Base-by-base conservation (phyloP, 225 moss, liverwort and hornwort species). In the Takakia lepidozioides region DNA sequence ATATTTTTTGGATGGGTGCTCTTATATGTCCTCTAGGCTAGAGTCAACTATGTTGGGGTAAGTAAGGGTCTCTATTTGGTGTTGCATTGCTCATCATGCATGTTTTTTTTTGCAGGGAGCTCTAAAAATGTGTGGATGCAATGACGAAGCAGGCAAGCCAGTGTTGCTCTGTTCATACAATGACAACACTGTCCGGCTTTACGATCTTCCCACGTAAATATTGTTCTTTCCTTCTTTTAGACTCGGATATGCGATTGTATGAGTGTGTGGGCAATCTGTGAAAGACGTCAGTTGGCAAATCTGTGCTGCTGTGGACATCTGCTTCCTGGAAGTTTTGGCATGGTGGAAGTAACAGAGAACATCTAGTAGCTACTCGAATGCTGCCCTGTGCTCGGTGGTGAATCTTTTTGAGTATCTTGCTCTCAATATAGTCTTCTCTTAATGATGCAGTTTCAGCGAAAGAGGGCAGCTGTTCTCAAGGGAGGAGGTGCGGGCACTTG, bases 171-270 rank as follows among this genome's bases (percentile, higher is more conserved):
- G 82, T 24, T 95, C 95, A 7, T 90, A 95, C 61, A 95, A 90
- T 60, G 90, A 95, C 71, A 95, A 95, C 38, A 75, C 71, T 29
- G 78, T 85, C 61, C 86, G 76, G 30, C 84, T 95, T 30, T 95
- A 87, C 62, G 95, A 90, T 56, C 82, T 95, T 17, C 95, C 95
- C 15, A 69, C 87, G 95, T 95, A 73, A 42, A 89, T 81, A n/a
- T n/a, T n/a, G n/a, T 19, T 7, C 14, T 2, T 32, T 14, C n/a
- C 0, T 1, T 7, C 21, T 24, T 29, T 3, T 26, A n/a, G 35
- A 22, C 0, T 29, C 15, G n/a, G n/a, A n/a, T n/a, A n/a, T n/a
- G n/a, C n/a, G n/a, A n/a, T n/a, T n/a, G n/a, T n/a, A n/a, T n/a
- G n/a, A n/a, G n/a, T n/a, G n/a, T n/a, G n/a, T n/a, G n/a, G n/a